Conservation (phyloP, 2,329 filamentous ascomycete species). For the Diaporthe citrichinensis region DNA sequence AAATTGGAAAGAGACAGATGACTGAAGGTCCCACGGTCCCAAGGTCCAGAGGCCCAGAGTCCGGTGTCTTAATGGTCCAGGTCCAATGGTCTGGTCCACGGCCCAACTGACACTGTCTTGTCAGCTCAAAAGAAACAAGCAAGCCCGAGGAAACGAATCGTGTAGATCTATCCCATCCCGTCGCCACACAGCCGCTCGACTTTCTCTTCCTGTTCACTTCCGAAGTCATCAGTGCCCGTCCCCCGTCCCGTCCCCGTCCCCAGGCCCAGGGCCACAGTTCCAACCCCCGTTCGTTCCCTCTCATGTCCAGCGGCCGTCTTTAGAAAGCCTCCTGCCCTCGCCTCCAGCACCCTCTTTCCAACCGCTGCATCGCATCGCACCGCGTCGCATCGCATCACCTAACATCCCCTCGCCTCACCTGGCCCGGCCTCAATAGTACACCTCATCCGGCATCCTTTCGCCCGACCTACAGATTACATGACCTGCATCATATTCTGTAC, state of each 20-base stretch:
- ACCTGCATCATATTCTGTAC: constrained; percentile 6
- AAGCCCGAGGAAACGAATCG: constrained; percentile 11
- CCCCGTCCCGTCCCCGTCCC: constrained; percentile 21
- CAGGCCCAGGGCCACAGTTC: constrained; percentile 3
- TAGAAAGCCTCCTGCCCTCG: constrained; percentile 25
- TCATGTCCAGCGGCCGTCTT: constrained; percentile 14
- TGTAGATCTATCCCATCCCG: constrained; percentile 30
- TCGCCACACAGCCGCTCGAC: constrained; percentile 22
- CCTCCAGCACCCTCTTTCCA: neutral
- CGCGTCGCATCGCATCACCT: neutral
- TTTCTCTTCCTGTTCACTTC: constrained; percentile 26
- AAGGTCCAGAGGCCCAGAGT: neutral
- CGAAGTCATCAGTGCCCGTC: constrained; percentile 6
- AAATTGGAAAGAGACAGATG: constrained; percentile 29
- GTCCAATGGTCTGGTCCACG: neutral
- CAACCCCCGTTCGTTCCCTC: neutral
- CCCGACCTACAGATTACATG: neutral
- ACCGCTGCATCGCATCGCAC: neutral
- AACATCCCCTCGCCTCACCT: neutral
- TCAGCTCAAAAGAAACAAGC: constrained; percentile 21
- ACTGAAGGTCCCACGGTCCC: constrained; percentile 19
- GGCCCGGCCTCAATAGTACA: neutral
- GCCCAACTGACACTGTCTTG: constrained; percentile 20
- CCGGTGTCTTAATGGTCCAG: neutral
- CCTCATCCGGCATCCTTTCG: constrained; percentile 1